Base-by-base conservation (phyloP, 257 asterid species). In the Ilex asprella region DNA sequence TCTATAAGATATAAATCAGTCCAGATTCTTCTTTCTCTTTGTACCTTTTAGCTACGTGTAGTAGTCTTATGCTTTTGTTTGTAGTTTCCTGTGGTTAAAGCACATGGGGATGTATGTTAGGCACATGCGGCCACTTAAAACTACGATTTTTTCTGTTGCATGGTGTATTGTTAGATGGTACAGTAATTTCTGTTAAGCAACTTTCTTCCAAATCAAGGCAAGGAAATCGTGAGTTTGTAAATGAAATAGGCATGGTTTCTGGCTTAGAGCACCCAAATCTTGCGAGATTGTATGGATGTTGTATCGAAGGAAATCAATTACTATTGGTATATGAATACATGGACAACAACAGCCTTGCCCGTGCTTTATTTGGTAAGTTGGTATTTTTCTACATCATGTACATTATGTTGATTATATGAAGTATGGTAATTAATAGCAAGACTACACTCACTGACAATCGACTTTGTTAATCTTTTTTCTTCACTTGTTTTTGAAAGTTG, bases 181-280 rank as follows among this genome's bases (percentile, higher is more conserved):
- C 76, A 39, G 10, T 60, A 13, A 75, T 86, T 43, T 91, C 91
- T 14, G 95, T 84, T n/a, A 86, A 86, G 63, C 73, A 81, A 70
- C 89, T 86, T 58, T 78, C 91, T 30, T 76, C 88, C 66, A 76
- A 62, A 63, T 79, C 95, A 52, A 79, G 64, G 35, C 95, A 86
- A 76, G 95, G 95, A 51, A 81, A 81, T 61, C 88, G 76, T 30
- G 95, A 78, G 53, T 83, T 86, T 59, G 89, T 81, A 3, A 83
- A 76, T 61, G 94, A 86, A 64, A 68, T 86, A 3, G 90, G 94
- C 27, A 71, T 83, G 77, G 76, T 86, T 31, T 81, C 88, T 57
- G 91, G 78, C 57, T 69, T 83, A 51, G 81, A 81, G 55, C 95
- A 86, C 63, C 84, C 88, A 14, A 83, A 86, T 76, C 81, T 86